phyloP scores from a whole-genome alignment of 371 early-diverging fungal species.

The Dichotomocladium elegans region DNA sequence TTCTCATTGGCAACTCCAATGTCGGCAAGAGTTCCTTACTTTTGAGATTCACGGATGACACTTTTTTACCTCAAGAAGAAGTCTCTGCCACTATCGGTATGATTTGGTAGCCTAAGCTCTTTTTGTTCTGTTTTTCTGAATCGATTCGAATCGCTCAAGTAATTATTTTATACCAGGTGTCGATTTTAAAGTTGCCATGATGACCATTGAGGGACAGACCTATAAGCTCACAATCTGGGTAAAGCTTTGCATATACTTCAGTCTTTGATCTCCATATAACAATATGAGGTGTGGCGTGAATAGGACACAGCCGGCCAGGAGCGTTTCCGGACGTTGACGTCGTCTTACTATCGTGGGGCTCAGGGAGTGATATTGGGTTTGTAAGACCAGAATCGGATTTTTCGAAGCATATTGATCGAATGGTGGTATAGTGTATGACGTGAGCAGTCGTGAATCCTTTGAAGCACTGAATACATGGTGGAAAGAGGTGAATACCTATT shows the following conservation, averaged over 20 bases:
- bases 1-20: constrained; percentile 98
- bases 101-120: not conserved
- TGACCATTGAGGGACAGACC: constrained; percentile 83
- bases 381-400: not conserved
- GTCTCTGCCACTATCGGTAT: constrained; percentile 92
- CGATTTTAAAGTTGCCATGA: constrained; percentile 99
- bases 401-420: constrained; percentile 34
- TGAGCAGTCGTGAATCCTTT: constrained; percentile 90
- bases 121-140: not conserved
- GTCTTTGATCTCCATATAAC: not conserved
- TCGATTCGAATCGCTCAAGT: not conserved
- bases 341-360: constrained; percentile 98
- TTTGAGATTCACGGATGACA: constrained; percentile 96
- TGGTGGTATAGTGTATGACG: constrained; percentile 95
- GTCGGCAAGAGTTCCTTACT: constrained; percentile 98
- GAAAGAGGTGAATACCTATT: constrained; percentile 92
- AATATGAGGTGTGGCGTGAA: not conserved
- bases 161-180: constrained; percentile 78
- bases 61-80: constrained; percentile 91
- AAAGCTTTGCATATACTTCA: constrained; percentile 5
- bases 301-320: constrained; percentile 99
- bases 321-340: constrained; percentile 98
- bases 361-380: constrained; percentile 96
- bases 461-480: constrained; percentile 92
- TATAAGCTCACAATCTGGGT: constrained; percentile 99